phyloP scores from a whole-genome alignment of 208 protist species.

The Herpetomonas samuelpessoai region DNA sequence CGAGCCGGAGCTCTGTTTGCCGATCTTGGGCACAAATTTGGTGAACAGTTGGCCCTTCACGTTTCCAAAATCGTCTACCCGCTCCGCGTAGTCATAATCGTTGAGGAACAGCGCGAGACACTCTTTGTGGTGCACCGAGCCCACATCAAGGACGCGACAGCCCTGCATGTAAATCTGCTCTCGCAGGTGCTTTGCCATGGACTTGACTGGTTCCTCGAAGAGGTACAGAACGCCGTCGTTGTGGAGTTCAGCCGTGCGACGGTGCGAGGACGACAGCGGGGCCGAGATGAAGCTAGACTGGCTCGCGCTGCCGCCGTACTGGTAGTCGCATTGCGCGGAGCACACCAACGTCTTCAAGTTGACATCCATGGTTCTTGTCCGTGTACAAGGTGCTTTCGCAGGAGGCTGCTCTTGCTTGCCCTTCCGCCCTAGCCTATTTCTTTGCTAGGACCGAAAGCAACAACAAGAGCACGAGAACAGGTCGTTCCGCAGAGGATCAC shows the following conservation, averaged over 20 bases:
- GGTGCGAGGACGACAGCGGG: slow-evolving; percentile 4
- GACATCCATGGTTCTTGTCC: too few relatives aligned
- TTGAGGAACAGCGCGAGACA: slow-evolving; percentile 37
- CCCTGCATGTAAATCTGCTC: slow-evolving; percentile 54
- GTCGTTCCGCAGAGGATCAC: too few relatives aligned
- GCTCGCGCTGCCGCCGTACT: slow-evolving; percentile 20
- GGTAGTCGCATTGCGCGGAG: slow-evolving; percentile 28
- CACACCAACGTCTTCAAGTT: slow-evolving; percentile 46
- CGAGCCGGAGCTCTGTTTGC: neutral
- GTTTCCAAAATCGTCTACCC: slow-evolving; percentile 41
- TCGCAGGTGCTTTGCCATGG: slow-evolving; percentile 54
- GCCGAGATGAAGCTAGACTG: neutral
- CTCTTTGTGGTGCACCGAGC: slow-evolving; percentile 21
- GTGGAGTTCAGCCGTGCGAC: slow-evolving; percentile 60
- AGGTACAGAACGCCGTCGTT: slow-evolving; percentile 50
- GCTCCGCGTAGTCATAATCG: slow-evolving; percentile 48
- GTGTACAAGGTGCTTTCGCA: too few relatives aligned
- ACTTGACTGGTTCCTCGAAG: slow-evolving; percentile 54
- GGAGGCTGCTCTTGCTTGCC: too few relatives aligned
- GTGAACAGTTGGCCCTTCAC: slow-evolving; percentile 20
- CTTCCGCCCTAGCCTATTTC: too few relatives aligned
- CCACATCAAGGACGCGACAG: slow-evolving; percentile 45
- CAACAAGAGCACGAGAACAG: too few relatives aligned
- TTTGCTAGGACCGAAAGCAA: too few relatives aligned
- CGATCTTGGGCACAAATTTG: neutral